Evolutionary conservation across 371 early-diverging fungal species (phyloP).

Genomic region (Funneliformis caledonium): DNA sequence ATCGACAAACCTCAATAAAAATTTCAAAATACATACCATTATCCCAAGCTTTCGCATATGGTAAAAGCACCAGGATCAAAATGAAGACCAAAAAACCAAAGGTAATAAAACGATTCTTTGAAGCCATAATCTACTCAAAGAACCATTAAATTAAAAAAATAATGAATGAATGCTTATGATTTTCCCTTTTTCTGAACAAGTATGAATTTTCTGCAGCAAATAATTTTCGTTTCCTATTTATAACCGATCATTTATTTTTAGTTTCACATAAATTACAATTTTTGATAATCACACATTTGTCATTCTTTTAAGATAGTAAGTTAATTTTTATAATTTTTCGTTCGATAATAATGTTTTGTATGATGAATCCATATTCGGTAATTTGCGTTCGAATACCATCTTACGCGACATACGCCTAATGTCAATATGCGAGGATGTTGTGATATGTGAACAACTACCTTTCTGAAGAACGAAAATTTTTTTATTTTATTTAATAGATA

Average conservation of each 20-base stretch:
- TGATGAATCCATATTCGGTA: slow-evolving; percentile 5
- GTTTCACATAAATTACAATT: too few relatives aligned
- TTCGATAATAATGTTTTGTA: neutral
- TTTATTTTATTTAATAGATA: neutral
- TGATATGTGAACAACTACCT: slow-evolving; percentile 23
- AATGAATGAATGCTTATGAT: neutral
- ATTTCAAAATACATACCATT: neutral
- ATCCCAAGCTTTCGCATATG: slow-evolving; percentile 2
- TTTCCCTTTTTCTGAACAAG: too few relatives aligned
- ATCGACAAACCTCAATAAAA: neutral
- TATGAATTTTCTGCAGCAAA: too few relatives aligned
- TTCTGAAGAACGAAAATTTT: neutral
- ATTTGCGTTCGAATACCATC: slow-evolving; percentile 37
- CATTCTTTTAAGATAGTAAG: too few relatives aligned
- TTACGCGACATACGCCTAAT: slow-evolving; percentile 32
- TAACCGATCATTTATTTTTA: too few relatives aligned
- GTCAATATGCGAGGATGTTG: slow-evolving; percentile 13
- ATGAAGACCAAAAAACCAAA: neutral
- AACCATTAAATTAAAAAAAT: neutral
- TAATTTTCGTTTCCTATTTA: too few relatives aligned
- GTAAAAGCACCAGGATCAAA: neutral
- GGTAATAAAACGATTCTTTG: slow-evolving; percentile 7
- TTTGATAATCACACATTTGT: too few relatives aligned
- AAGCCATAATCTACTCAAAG: neutral
- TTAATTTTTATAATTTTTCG: too few relatives aligned